These are phyloP conservation scores for Tetrapyrgos nigripes DNA, from an alignment of 1,284 basidiomycete genomes.

Conservation along the genomic window DNA sequence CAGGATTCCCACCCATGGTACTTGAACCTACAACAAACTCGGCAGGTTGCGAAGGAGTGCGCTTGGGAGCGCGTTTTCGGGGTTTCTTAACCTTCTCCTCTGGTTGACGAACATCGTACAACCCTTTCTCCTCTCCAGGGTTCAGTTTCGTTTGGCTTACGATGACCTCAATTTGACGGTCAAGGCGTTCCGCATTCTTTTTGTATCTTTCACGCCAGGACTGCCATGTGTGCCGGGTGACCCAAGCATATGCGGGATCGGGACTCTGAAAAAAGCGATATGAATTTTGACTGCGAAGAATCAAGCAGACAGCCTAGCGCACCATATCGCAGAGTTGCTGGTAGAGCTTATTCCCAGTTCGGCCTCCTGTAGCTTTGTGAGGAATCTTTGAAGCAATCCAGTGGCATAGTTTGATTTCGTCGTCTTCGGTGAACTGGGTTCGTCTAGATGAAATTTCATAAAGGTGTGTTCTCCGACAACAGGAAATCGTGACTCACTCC, in stretches of 20 bases:
- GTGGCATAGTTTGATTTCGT: conserved; percentile 50
- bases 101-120: conserved; percentile 74
- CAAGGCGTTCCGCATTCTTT: conserved; percentile 74
- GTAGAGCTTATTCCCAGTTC: conserved; percentile 19
- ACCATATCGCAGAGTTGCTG: conserved; percentile 59
- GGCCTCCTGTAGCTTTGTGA: conserved; percentile 15
- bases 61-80: conserved; percentile 50
- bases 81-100: conserved; percentile 67
- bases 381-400: conserved; percentile 42
- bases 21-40: conserved; percentile 17
- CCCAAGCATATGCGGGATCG: conserved; percentile 78
- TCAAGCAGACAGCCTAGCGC: conserved; percentile 20
- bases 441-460: conserved; percentile 49
- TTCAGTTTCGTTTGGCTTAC: conserved; percentile 70
- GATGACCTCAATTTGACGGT: conserved; percentile 63
- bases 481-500: conserved; percentile 57
- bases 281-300: neutral
- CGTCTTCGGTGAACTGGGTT: conserved; percentile 38
- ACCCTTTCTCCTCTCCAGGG: conserved; percentile 76
- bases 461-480: neutral
- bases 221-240: conserved; percentile 83
- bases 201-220: conserved; percentile 88
- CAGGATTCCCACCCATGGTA: neutral
- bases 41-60: neutral
- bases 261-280: conserved; percentile 43